A percentile compares a stretch with the other conserved stretches of the same genome.
Conservation (phyloP, 371 early-diverging fungal genomes). For the Mortierella sp. region DNA sequence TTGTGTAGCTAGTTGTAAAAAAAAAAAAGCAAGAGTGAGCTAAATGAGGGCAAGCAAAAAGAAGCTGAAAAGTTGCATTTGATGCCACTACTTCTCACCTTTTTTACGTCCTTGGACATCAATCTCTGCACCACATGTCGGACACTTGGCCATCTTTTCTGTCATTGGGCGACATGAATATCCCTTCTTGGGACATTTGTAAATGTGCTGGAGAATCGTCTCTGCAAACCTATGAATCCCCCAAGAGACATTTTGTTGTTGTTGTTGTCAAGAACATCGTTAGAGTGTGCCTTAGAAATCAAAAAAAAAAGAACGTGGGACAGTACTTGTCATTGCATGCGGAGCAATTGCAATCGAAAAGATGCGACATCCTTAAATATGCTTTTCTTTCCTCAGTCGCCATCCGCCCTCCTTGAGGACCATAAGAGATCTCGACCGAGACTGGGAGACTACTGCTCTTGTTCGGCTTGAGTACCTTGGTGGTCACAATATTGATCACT, state of each 20-base stretch:
- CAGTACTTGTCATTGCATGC: conserved; percentile 47
- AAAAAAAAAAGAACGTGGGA: neutral
- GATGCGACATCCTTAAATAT: conserved; percentile 12
- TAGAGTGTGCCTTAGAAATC: neutral
- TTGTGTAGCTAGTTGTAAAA: conserved; percentile 21
- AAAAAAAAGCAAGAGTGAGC: too few relatives aligned
- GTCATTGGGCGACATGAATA: conserved; percentile 29
- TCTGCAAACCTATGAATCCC: conserved; percentile 28
- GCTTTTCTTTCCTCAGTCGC: conserved; percentile 27
- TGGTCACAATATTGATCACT: conserved; percentile 35
- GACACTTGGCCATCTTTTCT: conserved; percentile 23
- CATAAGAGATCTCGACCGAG: conserved; percentile 42
- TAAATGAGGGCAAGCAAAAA: neutral
- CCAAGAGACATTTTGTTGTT: neutral
- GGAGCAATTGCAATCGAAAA: conserved; percentile 49
- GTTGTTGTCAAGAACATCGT: neutral
- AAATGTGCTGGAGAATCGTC: conserved; percentile 26
- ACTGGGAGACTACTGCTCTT: conserved; percentile 14
- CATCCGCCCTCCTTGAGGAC: conserved; percentile 47
- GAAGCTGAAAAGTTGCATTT: neutral
- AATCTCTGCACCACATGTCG: conserved; percentile 29
- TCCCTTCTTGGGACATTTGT: conserved; percentile 38
- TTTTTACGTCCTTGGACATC: conserved; percentile 19
- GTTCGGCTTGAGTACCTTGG: conserved; percentile 17
- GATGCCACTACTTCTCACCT: neutral